phyloP scores from a whole-genome alignment of 2,329 filamentous ascomycete genomes.

The Myriosclerotinia scirpicola region DNA sequence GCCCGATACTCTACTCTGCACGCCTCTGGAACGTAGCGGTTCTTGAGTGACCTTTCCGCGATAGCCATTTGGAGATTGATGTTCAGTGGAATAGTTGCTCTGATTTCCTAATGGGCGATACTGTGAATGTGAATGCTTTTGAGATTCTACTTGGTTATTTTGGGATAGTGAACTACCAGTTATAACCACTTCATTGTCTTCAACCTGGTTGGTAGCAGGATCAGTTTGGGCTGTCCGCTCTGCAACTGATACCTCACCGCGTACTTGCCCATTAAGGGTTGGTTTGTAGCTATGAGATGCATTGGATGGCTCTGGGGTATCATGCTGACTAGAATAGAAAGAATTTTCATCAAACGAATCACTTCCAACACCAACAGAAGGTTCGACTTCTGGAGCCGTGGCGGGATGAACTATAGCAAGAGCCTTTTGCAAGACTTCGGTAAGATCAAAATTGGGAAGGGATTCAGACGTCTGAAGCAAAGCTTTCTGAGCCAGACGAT shows the following conservation, averaged over 20 bases:
- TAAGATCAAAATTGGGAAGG: slow-evolving; percentile 66
- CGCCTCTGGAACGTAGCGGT: neutral
- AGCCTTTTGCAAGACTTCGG: slow-evolving; percentile 70
- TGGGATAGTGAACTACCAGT: slow-evolving; percentile 37
- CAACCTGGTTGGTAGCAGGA: slow-evolving; percentile 32
- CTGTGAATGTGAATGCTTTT: slow-evolving; percentile 29
- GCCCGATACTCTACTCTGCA: slow-evolving; percentile 16
- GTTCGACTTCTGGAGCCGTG: slow-evolving; percentile 57
- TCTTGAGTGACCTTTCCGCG: slow-evolving; percentile 13
- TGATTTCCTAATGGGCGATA: slow-evolving; percentile 17
- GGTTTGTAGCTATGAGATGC: slow-evolving; percentile 40
- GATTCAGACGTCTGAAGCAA: slow-evolving; percentile 49
- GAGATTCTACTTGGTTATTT: slow-evolving; percentile 36
- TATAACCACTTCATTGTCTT: slow-evolving; percentile 33
- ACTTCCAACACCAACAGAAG: slow-evolving; percentile 58
- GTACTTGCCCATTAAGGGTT: slow-evolving; percentile 31
- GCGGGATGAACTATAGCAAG: slow-evolving; percentile 68
- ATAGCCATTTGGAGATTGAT: slow-evolving; percentile 18
- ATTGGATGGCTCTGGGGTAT: slow-evolving; percentile 63
- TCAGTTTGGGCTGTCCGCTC: slow-evolving; percentile 28
- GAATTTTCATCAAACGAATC: slow-evolving; percentile 92
- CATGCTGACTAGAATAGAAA: slow-evolving; percentile 92
- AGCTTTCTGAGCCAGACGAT: slow-evolving; percentile 47
- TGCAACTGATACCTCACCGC: slow-evolving; percentile 32
- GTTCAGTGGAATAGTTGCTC: slow-evolving; percentile 8